Evolutionary conservation across 2,329 filamentous ascomycete genomes (phyloP), one percentile per base, ranked within the genome.

Genomic region (Colletotrichum tamarilloi): DNA sequence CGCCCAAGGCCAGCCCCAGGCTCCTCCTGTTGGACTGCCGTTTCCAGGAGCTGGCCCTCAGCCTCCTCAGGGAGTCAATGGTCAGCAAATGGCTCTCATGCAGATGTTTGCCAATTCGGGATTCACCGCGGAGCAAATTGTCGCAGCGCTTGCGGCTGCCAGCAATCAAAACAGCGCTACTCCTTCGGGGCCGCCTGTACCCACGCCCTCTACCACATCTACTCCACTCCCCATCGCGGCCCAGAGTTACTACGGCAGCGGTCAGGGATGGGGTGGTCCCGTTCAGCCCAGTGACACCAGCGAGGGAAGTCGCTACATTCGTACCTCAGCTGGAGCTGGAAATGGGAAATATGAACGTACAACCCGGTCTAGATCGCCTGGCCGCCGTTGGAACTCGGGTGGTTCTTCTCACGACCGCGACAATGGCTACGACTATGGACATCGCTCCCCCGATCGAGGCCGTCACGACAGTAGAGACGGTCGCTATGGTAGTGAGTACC

Each of bases 291-390:
- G 85, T 70, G 86, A 87, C 70, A 81, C 86, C 81, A 90, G 89
- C 86, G 91, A 92, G 77, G 86, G 84, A 74, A 81, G 81, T 79
- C 84, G 85, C 72, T 90, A 86, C 76, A 14, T 19, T 3, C 38
- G 38, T 16, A 87, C 87, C 75, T 35, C 8, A 35, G 88, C 91
- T 71, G 86, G 86, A 78, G 83, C 87, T 80, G 90, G 92, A 80
- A 94, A 93, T 42, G 92, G 91, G 22, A 85, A 87, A 80, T 86
- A 87, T 77, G 86, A 86, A 72, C 89, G 89, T 77, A 91, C 93
- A 71, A 95, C 93, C 73, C 90, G 95, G 65, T 96, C 94, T 38
- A 91, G 94, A 52, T 97, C 95, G 76, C 94, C 95, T 63, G 92
- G 92, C 71, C 92, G 91, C 79, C 90, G 91, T 76, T 94, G 93